Base-by-base conservation (phyloP, 371 early-diverging fungal genomes). In the Rhizomucor miehei region DNA sequence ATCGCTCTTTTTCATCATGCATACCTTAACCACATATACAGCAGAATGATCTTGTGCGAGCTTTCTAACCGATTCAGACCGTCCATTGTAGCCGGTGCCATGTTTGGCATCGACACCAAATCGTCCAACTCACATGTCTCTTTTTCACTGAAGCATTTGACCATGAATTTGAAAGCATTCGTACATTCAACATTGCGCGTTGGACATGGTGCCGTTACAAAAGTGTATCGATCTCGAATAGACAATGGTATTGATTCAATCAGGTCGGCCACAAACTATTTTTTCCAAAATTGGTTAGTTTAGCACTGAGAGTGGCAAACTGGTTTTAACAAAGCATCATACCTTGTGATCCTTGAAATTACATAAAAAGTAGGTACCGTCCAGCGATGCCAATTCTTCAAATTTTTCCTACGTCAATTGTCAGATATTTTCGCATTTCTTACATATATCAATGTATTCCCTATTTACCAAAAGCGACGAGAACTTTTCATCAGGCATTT, bases 1-100 rank as follows among this genome's bases (percentile, higher is more conserved):
- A 47, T n/a, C 14, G 19, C 44, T 23, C 38, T 38, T 38, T 17
- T 38, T 37, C 12, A 8, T 41, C 16, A 2, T 13, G 36, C 38
- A 57, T 77, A 88, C 81, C 83, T 74, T 58, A 96, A 72, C 97
- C 97, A 96, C 66, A 94, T 75, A 57, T 93, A 97, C 21, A 92
- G 57, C 69, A 91, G 86, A 23, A 93, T 86, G 3, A 73, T 60
- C 43, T 87, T 83, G 63, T 97, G 97, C 37, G 61, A 54, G 13
- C 60, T 65, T 68, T 97, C 97, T 6, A 94, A 62, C 0, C 54
- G 39, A 4, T 56, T 40, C 20, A 95, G 68, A 11, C 56, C 60
- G 37, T 69, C 64, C 21, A 63, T 53, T 17, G 41, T 48, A 0
- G 44, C 55, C 6, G 44, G 51, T 13, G 79, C 65, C 3, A 34